Conservation (phyloP, 2,329 filamentous ascomycete species). For the Curvularia spicifera region DNA sequence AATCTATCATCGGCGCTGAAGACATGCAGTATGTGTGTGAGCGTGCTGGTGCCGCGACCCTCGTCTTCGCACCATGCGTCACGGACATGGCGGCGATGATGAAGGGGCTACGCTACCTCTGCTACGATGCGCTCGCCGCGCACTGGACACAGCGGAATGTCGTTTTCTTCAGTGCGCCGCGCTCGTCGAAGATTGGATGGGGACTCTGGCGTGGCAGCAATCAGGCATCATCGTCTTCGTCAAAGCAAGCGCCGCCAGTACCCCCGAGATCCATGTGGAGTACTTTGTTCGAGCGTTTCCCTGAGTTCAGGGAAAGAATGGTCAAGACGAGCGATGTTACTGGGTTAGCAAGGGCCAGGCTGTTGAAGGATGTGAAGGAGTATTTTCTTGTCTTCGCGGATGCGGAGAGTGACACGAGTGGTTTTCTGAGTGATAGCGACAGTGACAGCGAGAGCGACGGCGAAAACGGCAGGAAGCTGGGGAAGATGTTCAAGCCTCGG, state of each 20-base stretch:
- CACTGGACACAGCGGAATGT: slow-evolving; percentile 24
- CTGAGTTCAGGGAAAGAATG: background rate
- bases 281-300: background rate
- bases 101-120: slow-evolving; percentile 15
- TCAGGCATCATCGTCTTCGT: background rate
- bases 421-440: background rate
- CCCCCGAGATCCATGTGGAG: background rate
- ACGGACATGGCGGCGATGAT: background rate
- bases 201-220: background rate
- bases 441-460: background rate
- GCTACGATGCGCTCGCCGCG: slow-evolving; percentile 25
- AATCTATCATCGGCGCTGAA: slow-evolving; percentile 9
- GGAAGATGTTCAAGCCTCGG: too few relatives aligned
- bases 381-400: background rate
- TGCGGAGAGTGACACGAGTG: background rate
- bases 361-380: background rate
- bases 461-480: background rate
- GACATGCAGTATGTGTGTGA: slow-evolving; percentile 23
- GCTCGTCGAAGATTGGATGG: background rate
- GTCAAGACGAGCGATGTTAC: background rate
- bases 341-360: background rate
- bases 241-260: too few relatives aligned
- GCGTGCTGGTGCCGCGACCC: background rate
- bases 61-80: background rate
- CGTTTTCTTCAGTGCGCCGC: background rate